phyloP scores from a whole-genome alignment of 2,329 filamentous ascomycete species.

The Ilyonectria robusta region DNA sequence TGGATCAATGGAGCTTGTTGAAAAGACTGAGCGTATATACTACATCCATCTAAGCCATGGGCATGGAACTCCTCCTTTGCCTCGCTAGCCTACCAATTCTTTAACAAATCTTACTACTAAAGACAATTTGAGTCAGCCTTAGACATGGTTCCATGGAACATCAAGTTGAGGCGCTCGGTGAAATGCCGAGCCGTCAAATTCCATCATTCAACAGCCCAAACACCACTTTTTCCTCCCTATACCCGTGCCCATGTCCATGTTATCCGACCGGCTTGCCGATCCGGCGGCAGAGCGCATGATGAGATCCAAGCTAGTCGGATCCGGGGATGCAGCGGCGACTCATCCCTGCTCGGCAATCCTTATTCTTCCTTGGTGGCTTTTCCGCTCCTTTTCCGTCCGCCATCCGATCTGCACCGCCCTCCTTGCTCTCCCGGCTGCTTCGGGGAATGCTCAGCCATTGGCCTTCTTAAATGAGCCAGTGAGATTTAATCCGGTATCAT shows the following conservation, averaged over 20 bases:
- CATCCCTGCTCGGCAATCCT: neutral
- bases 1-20: no score
- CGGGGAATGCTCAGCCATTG: neutral
- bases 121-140: no score
- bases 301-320: no score
- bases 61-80: no score
- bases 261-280: conserved; percentile 5
- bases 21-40: no score
- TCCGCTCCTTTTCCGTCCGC: conserved; percentile 10
- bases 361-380: neutral
- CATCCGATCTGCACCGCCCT: neutral
- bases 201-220: neutral
- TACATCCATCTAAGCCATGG: no score
- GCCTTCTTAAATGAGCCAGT: neutral
- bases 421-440: neutral
- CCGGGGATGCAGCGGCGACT: neutral
- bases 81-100: no score
- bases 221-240: neutral
- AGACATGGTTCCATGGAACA: no score
- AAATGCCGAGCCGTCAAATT: neutral
- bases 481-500: neutral
- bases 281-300: neutral
- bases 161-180: no score
- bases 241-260: neutral
- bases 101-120: no score